A percentile compares a stretch with the other conserved stretches of the same genome.
Conservation (phyloP, 2,329 filamentous ascomycete genomes). For the Remersonia thermophila region DNA sequence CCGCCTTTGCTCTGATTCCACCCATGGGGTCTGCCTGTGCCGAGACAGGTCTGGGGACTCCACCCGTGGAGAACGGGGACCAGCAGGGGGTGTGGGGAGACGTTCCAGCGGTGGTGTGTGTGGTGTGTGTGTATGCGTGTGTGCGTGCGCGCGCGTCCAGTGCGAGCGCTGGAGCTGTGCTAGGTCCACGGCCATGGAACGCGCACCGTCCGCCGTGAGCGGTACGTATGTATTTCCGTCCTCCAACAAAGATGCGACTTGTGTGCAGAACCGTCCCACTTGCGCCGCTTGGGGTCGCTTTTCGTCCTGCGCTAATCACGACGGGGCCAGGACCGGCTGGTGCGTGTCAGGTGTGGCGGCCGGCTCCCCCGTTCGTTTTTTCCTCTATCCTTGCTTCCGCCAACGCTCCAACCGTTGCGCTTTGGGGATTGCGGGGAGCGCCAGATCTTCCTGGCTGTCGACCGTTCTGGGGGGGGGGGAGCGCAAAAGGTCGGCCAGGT, state of each 20-base stretch:
- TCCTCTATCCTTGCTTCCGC: neutral
- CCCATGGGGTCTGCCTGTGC: slow-evolving; percentile 10
- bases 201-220: too few species aligned
- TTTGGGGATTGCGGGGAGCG: slow-evolving; percentile 3
- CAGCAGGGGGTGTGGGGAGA: too few species aligned
- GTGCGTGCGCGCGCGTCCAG: neutral
- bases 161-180: too few species aligned
- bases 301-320: slow-evolving; percentile 1
- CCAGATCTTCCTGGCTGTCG: slow-evolving; percentile 3
- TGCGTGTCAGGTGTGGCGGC: slow-evolving; percentile 4
- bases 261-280: slow-evolving; percentile 1
- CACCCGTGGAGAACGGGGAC: neutral
- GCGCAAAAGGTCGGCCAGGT: slow-evolving; percentile 1
- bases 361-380: neutral
- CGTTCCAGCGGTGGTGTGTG: too few species aligned
- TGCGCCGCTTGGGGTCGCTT: neutral
- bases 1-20: neutral
- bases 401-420: slow-evolving; percentile 2
- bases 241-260: too few species aligned
- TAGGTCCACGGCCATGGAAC: too few species aligned
- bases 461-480: too few species aligned
- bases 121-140: neutral
- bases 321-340: neutral
- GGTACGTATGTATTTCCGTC: too few species aligned
- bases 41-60: slow-evolving; percentile 3